Evolutionary conservation across 768 basidiomycete species (phyloP).

Genomic region (Pholiota conissans): DNA sequence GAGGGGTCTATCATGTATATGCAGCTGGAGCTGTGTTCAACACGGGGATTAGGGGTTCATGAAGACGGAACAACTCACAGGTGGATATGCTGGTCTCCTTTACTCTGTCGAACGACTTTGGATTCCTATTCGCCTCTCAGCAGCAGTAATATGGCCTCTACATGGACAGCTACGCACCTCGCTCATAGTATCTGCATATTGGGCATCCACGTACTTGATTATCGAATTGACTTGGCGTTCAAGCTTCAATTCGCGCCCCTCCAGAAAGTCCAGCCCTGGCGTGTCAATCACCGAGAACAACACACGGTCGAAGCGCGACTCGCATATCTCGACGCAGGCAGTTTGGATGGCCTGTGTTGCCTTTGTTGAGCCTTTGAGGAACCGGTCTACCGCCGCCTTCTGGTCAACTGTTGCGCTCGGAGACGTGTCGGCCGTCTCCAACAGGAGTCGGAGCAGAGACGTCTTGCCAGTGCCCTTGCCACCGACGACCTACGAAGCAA

Average conservation of each 20-base stretch:
- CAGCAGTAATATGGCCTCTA: neutral
- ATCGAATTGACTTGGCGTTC: constrained; percentile 76
- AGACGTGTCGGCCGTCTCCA: constrained; percentile 85
- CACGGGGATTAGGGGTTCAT: constrained; percentile 13
- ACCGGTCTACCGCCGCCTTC: constrained; percentile 59
- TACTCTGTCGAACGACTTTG: constrained; percentile 84
- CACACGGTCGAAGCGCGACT: constrained; percentile 79
- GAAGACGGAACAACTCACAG: constrained; percentile 49
- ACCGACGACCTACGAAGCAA: constrained; percentile 63
- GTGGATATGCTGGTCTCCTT: constrained; percentile 89
- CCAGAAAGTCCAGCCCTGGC: constrained; percentile 76
- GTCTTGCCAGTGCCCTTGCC: constrained; percentile 85
- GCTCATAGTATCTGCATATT: constrained; percentile 84
- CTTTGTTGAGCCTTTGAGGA: constrained; percentile 61
- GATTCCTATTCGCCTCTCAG: constrained; percentile 59
- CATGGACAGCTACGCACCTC: constrained; percentile 51
- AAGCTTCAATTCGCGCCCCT: constrained; percentile 72
- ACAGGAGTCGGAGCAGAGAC: constrained; percentile 72
- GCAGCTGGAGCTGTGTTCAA: constrained; percentile 44
- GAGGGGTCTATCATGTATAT: constrained; percentile 85
- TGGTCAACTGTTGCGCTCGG: constrained; percentile 78
- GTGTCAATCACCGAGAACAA: constrained; percentile 83
- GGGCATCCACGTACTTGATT: constrained; percentile 77
- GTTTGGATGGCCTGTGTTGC: constrained; percentile 64
- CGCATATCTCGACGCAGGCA: constrained; percentile 79